Percentiles rank a stretch among this genome's conserved stretches.
Conservation (phyloP, 163 green algal genomes). For the Scenedesmus sp. region DNA sequence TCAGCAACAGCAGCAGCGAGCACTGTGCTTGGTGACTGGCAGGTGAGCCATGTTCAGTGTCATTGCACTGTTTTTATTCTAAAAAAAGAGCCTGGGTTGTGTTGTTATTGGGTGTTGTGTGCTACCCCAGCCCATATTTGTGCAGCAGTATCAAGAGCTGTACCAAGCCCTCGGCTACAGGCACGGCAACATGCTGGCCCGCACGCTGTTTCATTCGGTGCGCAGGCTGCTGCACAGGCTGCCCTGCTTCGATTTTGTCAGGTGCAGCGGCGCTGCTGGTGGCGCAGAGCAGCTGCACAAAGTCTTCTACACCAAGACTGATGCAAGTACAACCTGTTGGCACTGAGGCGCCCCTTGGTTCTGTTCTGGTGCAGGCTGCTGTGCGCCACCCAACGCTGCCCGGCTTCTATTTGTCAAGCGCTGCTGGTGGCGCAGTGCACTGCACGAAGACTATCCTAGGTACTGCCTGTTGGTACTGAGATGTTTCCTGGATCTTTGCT, state of each 20-base stretch:
- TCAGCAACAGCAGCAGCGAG: not conserved
- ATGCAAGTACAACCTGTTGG: not conserved
- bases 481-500: not conserved
- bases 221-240: not conserved
- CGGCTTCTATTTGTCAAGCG: not conserved
- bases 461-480: not conserved
- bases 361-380: slow-evolving; percentile 1
- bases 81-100: no score
- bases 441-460: not conserved
- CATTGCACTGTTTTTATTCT: not conserved
- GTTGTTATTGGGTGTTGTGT: not conserved
- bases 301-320: not conserved
- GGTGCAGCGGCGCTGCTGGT: not conserved
- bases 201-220: not conserved
- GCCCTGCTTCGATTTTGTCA: not conserved
- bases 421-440: not conserved
- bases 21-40: not conserved
- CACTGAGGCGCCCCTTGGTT: not conserved
- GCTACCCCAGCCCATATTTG: not conserved
- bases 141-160: no score
- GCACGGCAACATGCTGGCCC: not conserved
- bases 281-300: not conserved
- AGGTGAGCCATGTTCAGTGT: not conserved
- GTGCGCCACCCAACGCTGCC: not conserved
- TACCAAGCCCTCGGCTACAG: no score